Conservation (phyloP, 2,329 filamentous ascomycete genomes). For the Blumeriella jaapii region DNA sequence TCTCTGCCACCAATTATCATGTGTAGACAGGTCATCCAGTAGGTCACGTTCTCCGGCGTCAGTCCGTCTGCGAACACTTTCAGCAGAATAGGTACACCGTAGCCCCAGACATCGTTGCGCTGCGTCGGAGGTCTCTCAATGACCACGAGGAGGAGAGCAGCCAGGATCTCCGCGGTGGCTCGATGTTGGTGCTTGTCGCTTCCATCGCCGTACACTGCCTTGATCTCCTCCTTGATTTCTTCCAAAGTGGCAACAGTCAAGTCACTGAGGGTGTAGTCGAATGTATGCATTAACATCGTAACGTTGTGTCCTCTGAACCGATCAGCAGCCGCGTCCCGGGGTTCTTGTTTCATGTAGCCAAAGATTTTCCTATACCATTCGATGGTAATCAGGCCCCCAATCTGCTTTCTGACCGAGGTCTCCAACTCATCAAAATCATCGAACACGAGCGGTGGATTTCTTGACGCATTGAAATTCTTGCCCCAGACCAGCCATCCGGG, state of each 20-base stretch:
- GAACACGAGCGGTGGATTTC: slow-evolving; percentile 55
- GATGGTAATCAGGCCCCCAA: slow-evolving; percentile 67
- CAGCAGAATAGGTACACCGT: slow-evolving; percentile 78
- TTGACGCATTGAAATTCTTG: slow-evolving; percentile 71
- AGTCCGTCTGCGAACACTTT: slow-evolving; percentile 81
- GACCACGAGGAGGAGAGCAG: slow-evolving; percentile 70
- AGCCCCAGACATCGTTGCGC: slow-evolving; percentile 72
- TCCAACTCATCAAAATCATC: slow-evolving; percentile 72
- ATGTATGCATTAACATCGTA: slow-evolving; percentile 77
- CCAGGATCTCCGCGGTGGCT: slow-evolving; percentile 86
- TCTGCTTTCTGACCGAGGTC: slow-evolving; percentile 58
- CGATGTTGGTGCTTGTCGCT: slow-evolving; percentile 97
- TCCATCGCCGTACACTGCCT: slow-evolving; percentile 76
- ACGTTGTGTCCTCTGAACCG: slow-evolving; percentile 83
- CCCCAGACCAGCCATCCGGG: slow-evolving; percentile 97
- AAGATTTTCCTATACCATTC: slow-evolving; percentile 86
- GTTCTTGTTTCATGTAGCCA: slow-evolving; percentile 90
- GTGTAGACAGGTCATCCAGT: slow-evolving; percentile 92
- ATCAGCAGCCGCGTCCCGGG: slow-evolving; percentile 68
- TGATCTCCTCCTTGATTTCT: slow-evolving; percentile 73
- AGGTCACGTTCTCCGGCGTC: slow-evolving; percentile 86
- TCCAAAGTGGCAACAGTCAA: slow-evolving; percentile 69
- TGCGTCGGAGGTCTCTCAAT: slow-evolving; percentile 65
- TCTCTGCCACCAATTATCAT: slow-evolving; percentile 82
- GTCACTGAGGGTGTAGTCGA: slow-evolving; percentile 78